phyloP scores from a whole-genome alignment of 768 basidiomycete species.

The Psilocybe sp. region DNA sequence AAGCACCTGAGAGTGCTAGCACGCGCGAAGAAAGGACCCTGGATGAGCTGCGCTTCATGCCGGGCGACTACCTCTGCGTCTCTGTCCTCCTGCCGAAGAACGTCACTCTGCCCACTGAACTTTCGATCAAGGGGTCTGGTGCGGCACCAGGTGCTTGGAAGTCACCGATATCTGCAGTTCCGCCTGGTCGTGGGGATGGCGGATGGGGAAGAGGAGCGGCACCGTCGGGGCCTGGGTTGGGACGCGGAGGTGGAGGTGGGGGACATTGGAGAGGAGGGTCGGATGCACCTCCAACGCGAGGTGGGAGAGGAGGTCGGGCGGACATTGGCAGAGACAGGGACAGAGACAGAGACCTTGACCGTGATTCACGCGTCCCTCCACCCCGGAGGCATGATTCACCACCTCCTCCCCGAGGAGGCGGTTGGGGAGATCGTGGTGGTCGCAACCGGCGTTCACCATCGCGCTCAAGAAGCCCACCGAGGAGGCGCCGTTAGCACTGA shows the following conservation, averaged over 20 bases:
- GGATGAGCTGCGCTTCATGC: slow-evolving; percentile 76
- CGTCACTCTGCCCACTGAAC: slow-evolving; percentile 47
- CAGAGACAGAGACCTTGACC: slow-evolving; percentile 14
- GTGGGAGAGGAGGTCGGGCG: slow-evolving; percentile 29
- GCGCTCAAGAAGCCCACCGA: slow-evolving; percentile 39
- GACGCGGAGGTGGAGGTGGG: slow-evolving; percentile 61
- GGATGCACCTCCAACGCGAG: slow-evolving; percentile 44
- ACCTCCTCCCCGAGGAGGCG: slow-evolving; percentile 40
- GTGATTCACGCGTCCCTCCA: slow-evolving; percentile 41
- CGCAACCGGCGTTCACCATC: slow-evolving; percentile 26
- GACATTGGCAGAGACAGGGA: slow-evolving; percentile 34
- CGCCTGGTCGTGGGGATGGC: slow-evolving; percentile 37
- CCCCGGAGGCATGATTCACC: slow-evolving; percentile 48
- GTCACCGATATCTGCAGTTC: slow-evolving; percentile 10
- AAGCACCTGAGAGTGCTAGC: slow-evolving; percentile 28
- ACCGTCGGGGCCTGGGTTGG: slow-evolving; percentile 22
- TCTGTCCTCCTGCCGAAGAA: slow-evolving; percentile 76
- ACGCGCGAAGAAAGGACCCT: slow-evolving; percentile 68
- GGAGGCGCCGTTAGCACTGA: slow-evolving; percentile 37
- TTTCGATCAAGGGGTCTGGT: slow-evolving; percentile 49
- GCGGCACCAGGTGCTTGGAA: slow-evolving; percentile 19
- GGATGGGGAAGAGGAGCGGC: slow-evolving; percentile 46
- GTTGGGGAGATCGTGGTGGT: slow-evolving; percentile 30
- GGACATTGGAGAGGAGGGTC: slow-evolving; percentile 73
- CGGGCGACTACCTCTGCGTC: slow-evolving; percentile 76